Conservation (phyloP, 176 grass and related monocot species). For the Juncus inflexus region DNA sequence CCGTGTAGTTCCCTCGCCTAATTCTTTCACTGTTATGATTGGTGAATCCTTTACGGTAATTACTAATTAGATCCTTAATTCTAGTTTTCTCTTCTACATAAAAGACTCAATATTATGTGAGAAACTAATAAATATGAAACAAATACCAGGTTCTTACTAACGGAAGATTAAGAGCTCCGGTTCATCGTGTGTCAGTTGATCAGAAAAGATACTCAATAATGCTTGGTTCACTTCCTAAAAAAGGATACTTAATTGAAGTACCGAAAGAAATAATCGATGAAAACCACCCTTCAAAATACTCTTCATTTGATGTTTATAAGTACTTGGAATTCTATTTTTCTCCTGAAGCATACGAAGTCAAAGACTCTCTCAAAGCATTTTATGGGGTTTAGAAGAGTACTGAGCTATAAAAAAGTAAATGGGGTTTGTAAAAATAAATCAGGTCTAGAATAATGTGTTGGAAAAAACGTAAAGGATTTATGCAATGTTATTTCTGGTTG, state of each 20-base stretch:
- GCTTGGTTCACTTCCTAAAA: background rate
- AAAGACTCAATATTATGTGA: background rate
- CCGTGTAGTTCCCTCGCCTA: no score
- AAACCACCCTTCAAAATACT: background rate
- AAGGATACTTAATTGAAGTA: no score
- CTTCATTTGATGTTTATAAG: background rate
- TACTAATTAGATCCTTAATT: background rate
- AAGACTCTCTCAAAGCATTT: constrained; percentile 18
- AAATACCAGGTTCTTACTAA: constrained; percentile 28
- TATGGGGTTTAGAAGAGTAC: constrained; percentile 9
- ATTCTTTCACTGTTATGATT: background rate
- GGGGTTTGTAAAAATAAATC: no score
- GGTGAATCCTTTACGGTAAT: constrained; percentile 23
- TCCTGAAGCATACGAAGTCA: background rate
- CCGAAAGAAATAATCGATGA: no score
- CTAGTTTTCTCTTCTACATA: background rate
- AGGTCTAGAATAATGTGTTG: no score
- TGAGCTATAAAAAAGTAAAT: no score
- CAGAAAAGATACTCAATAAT: constrained; percentile 25
- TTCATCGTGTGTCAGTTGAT: constrained; percentile 25
- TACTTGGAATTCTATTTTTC: constrained; percentile 21
- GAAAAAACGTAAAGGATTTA: no score
- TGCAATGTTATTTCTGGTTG: no score
- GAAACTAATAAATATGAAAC: no score
- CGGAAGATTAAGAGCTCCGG: constrained; percentile 23